These are phyloP conservation scores for Erodium moschatum DNA, from an alignment of 441 rosid species.

Conservation along the genomic window DNA sequence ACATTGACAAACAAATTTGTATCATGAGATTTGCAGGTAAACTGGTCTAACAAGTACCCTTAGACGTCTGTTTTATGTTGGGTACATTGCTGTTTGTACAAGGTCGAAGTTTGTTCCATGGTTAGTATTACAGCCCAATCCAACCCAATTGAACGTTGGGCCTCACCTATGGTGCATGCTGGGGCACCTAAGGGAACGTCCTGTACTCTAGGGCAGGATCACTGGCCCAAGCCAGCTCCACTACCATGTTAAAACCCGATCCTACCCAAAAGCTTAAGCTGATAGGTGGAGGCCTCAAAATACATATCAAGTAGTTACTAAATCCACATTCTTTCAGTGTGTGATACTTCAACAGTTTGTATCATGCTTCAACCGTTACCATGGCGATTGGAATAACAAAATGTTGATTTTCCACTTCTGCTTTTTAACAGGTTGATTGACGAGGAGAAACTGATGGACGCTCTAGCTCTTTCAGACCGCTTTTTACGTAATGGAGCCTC, in stretches of 20 bases:
- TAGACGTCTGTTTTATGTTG: neutral
- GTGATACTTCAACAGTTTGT: no score
- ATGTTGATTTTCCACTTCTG: constrained; percentile 12
- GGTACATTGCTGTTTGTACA: neutral
- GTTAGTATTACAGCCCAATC: no score
- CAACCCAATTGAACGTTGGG: no score
- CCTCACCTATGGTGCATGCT: no score
- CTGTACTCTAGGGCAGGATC: no score
- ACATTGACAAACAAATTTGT: neutral
- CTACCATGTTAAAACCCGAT: no score
- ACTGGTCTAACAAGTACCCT: neutral
- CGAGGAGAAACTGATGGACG: constrained; percentile 92
- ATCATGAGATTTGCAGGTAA: neutral
- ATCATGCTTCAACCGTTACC: constrained; percentile 8
- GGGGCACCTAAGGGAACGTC: no score
- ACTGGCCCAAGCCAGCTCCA: no score
- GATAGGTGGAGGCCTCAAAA: no score
- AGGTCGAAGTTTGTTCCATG: neutral
- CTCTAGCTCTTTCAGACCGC: constrained; percentile 98
- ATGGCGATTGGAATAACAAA: neutral
- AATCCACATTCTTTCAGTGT: no score
- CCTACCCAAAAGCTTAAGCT: no score
- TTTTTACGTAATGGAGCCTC: constrained; percentile 89
- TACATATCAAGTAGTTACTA: no score
- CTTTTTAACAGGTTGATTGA: constrained; percentile 55